These are phyloP conservation scores for Tetradesmus obliquus DNA, from an alignment of 139 green algal species.

Conservation along the genomic window DNA sequence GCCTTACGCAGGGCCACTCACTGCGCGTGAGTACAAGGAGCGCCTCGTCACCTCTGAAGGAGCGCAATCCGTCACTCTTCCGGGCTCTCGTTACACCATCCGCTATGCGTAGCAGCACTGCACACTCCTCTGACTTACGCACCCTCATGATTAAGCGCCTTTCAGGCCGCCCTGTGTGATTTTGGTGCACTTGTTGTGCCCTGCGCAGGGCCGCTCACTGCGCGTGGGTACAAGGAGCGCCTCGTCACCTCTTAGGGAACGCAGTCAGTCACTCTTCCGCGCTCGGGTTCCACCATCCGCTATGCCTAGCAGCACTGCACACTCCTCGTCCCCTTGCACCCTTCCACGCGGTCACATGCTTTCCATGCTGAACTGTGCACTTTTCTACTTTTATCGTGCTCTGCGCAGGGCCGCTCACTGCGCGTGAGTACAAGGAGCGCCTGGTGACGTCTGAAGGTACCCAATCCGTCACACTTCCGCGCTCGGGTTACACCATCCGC, in stretches of 20 bases:
- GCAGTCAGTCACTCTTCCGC: slow-evolving; percentile 56
- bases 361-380: no score
- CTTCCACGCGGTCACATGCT: no score
- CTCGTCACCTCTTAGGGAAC: slow-evolving; percentile 57
- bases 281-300: not conserved
- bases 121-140: no score
- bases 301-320: no score
- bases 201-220: slow-evolving; percentile 56
- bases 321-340: no score
- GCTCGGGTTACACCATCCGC: slow-evolving; percentile 63
- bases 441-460: slow-evolving; percentile 62
- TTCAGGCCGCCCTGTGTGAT: no score
- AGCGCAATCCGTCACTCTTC: slow-evolving; percentile 56
- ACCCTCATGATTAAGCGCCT: no score
- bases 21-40: slow-evolving; percentile 65
- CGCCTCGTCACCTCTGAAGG: slow-evolving; percentile 60
- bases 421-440: slow-evolving; percentile 70
- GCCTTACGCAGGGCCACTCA: slow-evolving; percentile 55
- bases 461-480: slow-evolving; percentile 60
- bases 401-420: slow-evolving; percentile 64
- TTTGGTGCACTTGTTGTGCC: not conserved
- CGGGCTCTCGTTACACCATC: slow-evolving; percentile 12
- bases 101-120: no score
- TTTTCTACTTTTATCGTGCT: not conserved
- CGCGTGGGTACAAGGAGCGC: slow-evolving; percentile 67